phyloP scores from a whole-genome alignment of 2,329 filamentous ascomycete species.

The Emergomyces pasteurianus region DNA sequence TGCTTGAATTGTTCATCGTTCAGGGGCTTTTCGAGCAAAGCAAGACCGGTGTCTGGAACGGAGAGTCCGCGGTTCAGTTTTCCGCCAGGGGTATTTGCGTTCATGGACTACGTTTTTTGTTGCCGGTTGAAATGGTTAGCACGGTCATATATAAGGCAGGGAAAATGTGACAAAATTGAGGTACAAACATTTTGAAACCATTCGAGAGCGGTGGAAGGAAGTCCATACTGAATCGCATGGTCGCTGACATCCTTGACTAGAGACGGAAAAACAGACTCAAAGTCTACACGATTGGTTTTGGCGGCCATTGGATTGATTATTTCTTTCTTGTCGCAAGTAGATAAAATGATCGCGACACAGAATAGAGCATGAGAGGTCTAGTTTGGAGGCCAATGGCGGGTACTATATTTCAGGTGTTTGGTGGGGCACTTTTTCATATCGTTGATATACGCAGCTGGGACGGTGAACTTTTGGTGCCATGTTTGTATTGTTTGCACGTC shows the following conservation, averaged over 20 bases:
- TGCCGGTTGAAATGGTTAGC: background rate
- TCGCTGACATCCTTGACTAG: constrained; percentile 71
- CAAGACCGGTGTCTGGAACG: constrained; percentile 28
- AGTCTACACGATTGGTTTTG: constrained; percentile 59
- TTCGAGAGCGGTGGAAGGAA: constrained; percentile 65
- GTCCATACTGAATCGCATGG: constrained; percentile 68
- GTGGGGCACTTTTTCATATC: no score
- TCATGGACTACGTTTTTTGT: constrained; percentile 51
- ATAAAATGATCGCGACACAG: background rate
- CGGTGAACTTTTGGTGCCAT: no score
- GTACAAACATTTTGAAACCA: constrained; percentile 70
- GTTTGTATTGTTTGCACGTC: background rate
- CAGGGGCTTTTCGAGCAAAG: constrained; percentile 9
- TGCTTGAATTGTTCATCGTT: constrained; percentile 71
- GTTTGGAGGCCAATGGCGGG: constrained; percentile 3
- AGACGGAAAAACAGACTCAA: constrained; percentile 80
- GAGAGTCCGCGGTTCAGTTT: constrained; percentile 98
- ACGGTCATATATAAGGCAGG: background rate
- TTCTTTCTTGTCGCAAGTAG: background rate
- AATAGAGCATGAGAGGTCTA: background rate
- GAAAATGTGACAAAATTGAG: background rate
- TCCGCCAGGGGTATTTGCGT: constrained; percentile 79
- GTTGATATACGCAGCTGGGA: no score
- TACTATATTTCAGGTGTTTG: no score
- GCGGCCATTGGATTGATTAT: constrained; percentile 46